These are phyloP conservation scores for Mitragyna speciosa DNA, from an alignment of 257 asterid genomes.

Conservation along the genomic window DNA sequence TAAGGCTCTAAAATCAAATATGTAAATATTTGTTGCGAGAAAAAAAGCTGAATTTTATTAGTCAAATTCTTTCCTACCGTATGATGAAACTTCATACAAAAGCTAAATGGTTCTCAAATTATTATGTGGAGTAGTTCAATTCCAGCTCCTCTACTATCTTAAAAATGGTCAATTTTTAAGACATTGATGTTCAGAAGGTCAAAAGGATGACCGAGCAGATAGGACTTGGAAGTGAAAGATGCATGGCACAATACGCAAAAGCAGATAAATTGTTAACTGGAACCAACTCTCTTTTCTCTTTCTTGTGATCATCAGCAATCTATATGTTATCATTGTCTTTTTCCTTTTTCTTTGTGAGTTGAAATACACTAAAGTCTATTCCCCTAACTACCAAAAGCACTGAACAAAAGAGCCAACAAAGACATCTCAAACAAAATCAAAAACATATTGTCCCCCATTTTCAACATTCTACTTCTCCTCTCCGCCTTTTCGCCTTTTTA, in stretches of 20 bases:
- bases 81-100: too few relatives aligned
- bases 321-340: constrained; percentile 26
- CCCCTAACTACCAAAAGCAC: constrained; percentile 43
- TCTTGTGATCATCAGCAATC: constrained; percentile 15
- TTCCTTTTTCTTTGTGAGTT: constrained; percentile 35
- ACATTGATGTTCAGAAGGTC: constrained; percentile 15
- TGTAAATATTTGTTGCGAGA: too few relatives aligned
- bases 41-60: too few relatives aligned
- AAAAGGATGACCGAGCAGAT: constrained; percentile 16
- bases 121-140: too few relatives aligned
- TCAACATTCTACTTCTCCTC: constrained; percentile 33
- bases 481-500: constrained; percentile 25
- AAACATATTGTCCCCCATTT: constrained; percentile 54
- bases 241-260: constrained; percentile 12
- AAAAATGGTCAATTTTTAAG: constrained; percentile 7
- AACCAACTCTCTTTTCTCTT: constrained; percentile 36
- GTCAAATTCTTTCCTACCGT: too few relatives aligned
- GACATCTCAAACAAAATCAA: constrained; percentile 44
- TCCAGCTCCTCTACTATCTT: background rate
- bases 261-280: constrained; percentile 39
- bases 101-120: background rate
- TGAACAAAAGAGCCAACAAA: constrained; percentile 29
- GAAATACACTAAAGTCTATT: constrained; percentile 38
- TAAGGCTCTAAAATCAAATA: background rate
- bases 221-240: constrained; percentile 13